Evolutionary conservation across 495 filamentous ascomycete species (phyloP).

Genomic region (Aspergillus nidulans): DNA sequence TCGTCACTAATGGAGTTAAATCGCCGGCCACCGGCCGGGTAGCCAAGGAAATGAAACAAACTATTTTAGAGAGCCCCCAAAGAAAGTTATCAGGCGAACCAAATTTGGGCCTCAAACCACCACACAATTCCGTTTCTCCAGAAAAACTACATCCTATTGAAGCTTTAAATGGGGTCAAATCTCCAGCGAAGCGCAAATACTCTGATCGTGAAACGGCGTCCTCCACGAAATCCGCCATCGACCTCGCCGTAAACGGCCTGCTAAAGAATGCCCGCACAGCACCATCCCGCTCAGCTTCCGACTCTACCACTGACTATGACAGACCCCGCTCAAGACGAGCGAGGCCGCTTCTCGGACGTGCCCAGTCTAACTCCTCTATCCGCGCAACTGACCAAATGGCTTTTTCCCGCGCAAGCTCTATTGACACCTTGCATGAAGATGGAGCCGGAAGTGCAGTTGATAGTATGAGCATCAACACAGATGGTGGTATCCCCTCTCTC

Average conservation of each 20-base stretch:
- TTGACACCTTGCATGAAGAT: constrained; percentile 53
- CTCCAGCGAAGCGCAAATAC: constrained; percentile 15
- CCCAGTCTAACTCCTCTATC: constrained; percentile 37
- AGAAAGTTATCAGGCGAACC: not conserved
- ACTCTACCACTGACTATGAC: constrained; percentile 3
- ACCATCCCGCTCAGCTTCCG: constrained; percentile 25
- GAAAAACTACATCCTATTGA: constrained; percentile 20
- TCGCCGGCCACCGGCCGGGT: constrained; percentile 22
- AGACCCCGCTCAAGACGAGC: constrained; percentile 23
- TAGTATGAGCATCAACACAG: constrained; percentile 25
- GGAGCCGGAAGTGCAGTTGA: constrained; percentile 45
- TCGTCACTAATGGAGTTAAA: constrained; percentile 10
- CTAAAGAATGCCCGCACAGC: constrained; percentile 41
- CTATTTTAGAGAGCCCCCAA: not conserved
- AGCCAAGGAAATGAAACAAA: not conserved
- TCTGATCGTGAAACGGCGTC: constrained; percentile 14
- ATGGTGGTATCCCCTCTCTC: constrained; percentile 27
- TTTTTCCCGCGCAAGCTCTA: constrained; percentile 47
- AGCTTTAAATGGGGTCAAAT: not conserved
- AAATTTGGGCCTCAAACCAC: not conserved
- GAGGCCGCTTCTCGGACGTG: constrained; percentile 48
- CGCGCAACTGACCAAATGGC: constrained; percentile 14
- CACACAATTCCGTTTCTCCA: constrained; percentile 24
- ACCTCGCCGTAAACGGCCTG: constrained; percentile 35
- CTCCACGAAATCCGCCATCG: constrained; percentile 24